Evolutionary conservation across 805 yeast genomes (phyloP).

Genomic region (Starmerella ratchasimensis): DNA sequence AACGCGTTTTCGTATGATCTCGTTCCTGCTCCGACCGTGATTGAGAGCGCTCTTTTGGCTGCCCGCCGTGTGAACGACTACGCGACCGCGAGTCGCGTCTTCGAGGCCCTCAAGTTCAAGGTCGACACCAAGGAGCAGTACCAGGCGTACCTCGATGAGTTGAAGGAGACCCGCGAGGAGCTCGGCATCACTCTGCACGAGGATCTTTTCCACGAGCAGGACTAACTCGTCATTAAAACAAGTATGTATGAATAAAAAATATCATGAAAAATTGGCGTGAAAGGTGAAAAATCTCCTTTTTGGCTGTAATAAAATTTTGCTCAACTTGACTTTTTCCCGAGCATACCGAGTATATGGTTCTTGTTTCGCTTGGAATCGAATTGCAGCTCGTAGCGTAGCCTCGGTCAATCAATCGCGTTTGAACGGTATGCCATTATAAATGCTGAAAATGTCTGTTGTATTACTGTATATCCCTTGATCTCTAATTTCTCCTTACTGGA

Average conservation of each 20-base stretch:
- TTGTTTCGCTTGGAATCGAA: too few species aligned
- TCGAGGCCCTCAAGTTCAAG: conserved; percentile 88
- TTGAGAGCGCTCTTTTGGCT: conserved; percentile 91
- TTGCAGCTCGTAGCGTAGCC: too few species aligned
- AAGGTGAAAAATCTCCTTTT: too few species aligned
- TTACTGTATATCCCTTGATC: too few species aligned
- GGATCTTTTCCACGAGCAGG: conserved; percentile 44
- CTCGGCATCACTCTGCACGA: conserved; percentile 88
- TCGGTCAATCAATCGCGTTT: too few species aligned
- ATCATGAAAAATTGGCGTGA: too few species aligned
- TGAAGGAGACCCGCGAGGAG: conserved; percentile 80
- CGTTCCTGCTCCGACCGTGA: conserved; percentile 94
- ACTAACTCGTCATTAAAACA: conserved; percentile 1
- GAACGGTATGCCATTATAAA: too few species aligned
- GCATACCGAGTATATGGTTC: too few species aligned
- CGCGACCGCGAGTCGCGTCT: conserved; percentile 97
- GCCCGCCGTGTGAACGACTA: conserved; percentile 98
- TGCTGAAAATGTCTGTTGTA: too few species aligned
- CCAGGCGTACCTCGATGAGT: conserved; percentile 88
- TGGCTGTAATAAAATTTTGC: background rate
- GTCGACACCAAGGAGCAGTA: conserved; percentile 91
- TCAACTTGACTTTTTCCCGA: too few species aligned
- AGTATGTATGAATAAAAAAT: background rate
- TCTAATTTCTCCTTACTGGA: too few species aligned
- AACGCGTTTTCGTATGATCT: conserved; percentile 96